These are phyloP conservation scores for Rhizopogon vinicolor DNA, from an alignment of 768 basidiomycete species.

Conservation along the genomic window DNA sequence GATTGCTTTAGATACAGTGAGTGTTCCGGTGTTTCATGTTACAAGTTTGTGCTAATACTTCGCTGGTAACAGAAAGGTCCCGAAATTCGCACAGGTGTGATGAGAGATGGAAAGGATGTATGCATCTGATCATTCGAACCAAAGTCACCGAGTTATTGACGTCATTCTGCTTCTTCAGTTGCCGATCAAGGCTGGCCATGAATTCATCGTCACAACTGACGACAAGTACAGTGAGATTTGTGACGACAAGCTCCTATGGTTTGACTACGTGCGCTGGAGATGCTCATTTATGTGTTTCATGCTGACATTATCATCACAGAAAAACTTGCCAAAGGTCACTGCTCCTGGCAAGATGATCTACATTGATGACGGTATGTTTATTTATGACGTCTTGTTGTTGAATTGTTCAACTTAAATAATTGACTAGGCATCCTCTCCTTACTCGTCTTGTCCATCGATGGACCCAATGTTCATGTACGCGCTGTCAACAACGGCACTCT, in stretches of 20 bases:
- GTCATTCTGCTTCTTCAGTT: slow-evolving; percentile 39
- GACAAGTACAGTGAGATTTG: slow-evolving; percentile 71
- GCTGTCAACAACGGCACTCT: slow-evolving; percentile 89
- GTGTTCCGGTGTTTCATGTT: slow-evolving; percentile 23
- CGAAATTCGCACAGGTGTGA: slow-evolving; percentile 96
- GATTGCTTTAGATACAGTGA: slow-evolving; percentile 94
- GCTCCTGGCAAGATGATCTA: slow-evolving; percentile 97
- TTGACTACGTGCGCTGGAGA: slow-evolving; percentile 79
- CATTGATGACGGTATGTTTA: slow-evolving; percentile 80
- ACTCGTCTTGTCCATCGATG: slow-evolving; percentile 86
- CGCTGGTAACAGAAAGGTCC: slow-evolving; percentile 80
- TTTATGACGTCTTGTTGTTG: not conserved
- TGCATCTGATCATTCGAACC: slow-evolving; percentile 26
- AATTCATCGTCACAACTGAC: slow-evolving; percentile 89
- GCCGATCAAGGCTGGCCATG: slow-evolving; percentile 85
- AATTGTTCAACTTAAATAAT: not conserved
- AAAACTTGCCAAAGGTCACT: slow-evolving; percentile 93
- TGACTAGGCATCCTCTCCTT: slow-evolving; percentile 75
- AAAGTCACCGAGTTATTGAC: slow-evolving; percentile 2
- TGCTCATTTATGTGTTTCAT: not conserved
- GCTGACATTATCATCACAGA: slow-evolving; percentile 35
- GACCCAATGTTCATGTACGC: slow-evolving; percentile 75
- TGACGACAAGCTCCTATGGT: slow-evolving; percentile 81
- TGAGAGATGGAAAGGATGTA: slow-evolving; percentile 83
- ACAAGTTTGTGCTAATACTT: not conserved